These are phyloP conservation scores for Penicillium canariense DNA, from an alignment of 495 filamentous ascomycete genomes.

Conservation along the genomic window DNA sequence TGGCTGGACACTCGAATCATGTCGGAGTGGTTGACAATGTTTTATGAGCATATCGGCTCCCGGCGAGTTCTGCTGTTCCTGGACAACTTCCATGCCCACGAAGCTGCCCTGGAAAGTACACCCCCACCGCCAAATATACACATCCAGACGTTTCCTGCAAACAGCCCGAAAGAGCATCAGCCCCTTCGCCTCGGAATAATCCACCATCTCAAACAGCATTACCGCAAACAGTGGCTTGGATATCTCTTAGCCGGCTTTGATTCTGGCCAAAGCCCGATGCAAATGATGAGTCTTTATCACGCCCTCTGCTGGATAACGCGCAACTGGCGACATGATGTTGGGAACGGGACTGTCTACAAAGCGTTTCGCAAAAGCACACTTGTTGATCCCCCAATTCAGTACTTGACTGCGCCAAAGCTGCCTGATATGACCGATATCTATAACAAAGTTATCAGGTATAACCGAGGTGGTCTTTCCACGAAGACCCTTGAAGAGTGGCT, in stretches of 20 bases:
- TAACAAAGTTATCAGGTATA: not conserved
- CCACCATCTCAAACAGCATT: slow-evolving; percentile 23
- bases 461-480: not conserved
- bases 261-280: not conserved
- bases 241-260: slow-evolving; percentile 1
- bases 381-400: not conserved
- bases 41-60: slow-evolving; percentile 22
- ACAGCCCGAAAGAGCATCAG: slow-evolving; percentile 16
- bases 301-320: slow-evolving; percentile 3
- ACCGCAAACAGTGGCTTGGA: slow-evolving; percentile 19
- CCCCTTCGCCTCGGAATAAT: slow-evolving; percentile 31
- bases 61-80: slow-evolving; percentile 26
- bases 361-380: slow-evolving; percentile 7
- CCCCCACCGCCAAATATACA: slow-evolving; percentile 19
- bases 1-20: slow-evolving; percentile 22
- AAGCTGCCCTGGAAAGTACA: slow-evolving; percentile 14
- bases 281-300: slow-evolving; percentile 8
- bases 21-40: slow-evolving; percentile 25
- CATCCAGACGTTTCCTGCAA: slow-evolving; percentile 23
- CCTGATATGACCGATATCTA: slow-evolving; percentile 3
- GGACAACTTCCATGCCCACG: slow-evolving; percentile 23
- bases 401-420: not conserved
- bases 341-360: slow-evolving; percentile 6
- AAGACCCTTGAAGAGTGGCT: slow-evolving; percentile 1
- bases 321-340: slow-evolving; percentile 10